A percentile compares a stretch with the other conserved stretches of the same genome.
phyloP scores from a whole-genome alignment of 2,329 filamentous ascomycete genomes.

The Diplocarpon rosae region DNA sequence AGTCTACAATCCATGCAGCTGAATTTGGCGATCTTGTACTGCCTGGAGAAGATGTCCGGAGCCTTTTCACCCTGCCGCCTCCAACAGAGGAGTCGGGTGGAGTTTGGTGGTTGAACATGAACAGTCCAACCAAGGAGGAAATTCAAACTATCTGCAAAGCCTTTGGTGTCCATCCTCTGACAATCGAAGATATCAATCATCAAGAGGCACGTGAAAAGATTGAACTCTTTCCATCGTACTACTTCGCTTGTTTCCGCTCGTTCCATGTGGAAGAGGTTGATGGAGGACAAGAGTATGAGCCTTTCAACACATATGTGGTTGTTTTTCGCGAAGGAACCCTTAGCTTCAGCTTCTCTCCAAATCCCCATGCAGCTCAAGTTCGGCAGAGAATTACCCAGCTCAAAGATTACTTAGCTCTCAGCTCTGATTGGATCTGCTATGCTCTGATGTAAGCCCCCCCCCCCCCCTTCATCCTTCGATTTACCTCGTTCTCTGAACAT shows the following conservation, averaged over 20 bases:
- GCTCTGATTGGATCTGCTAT: constrained; percentile 98
- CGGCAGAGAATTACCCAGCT: constrained; percentile 84
- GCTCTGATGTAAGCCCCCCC: constrained; percentile 67
- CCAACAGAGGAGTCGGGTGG: constrained; percentile 56
- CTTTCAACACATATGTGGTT: constrained; percentile 92
- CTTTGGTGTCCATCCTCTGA: constrained; percentile 91
- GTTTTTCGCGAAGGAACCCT: constrained; percentile 93
- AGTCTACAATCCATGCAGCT: constrained; percentile 83
- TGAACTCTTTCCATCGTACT: constrained; percentile 93
- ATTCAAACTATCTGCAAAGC: constrained; percentile 81
- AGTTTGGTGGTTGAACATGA: constrained; percentile 98
- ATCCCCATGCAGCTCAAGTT: constrained; percentile 79
- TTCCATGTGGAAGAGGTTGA: constrained; percentile 70
- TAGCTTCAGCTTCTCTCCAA: constrained; percentile 86
- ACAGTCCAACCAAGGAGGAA: constrained; percentile 81
- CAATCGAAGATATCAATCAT: constrained; percentile 89
- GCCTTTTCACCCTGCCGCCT: constrained; percentile 64
- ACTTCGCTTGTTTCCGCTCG: constrained; percentile 94
- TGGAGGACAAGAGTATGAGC: constrained; percentile 73
- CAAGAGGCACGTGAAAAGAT: constrained; percentile 98
- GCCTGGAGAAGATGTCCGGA: constrained; percentile 79
- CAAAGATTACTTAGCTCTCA: constrained; percentile 89
- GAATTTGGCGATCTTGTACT: constrained; percentile 82
- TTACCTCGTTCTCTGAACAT: neutral
- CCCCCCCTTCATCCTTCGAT: constrained; percentile 9